Evolutionary conservation across 192 early-diverging fungal genomes (phyloP).

Genomic region (Backusella sp.): DNA sequence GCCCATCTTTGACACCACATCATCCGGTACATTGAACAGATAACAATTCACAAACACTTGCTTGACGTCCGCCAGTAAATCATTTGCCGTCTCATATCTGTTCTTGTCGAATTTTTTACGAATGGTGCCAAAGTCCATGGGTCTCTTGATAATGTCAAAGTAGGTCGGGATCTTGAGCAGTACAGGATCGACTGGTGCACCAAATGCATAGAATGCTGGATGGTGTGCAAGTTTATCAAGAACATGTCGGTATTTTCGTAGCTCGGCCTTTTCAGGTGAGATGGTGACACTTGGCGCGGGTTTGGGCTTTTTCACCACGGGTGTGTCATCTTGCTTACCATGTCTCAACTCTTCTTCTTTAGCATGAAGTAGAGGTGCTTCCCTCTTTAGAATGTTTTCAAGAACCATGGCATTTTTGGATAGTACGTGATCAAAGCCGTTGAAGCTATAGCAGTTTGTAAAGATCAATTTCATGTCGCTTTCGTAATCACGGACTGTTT

Average conservation of each 20-base stretch:
- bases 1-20: slow-evolving; percentile 63
- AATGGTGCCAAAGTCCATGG: slow-evolving; percentile 86
- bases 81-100: slow-evolving; percentile 52
- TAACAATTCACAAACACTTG: slow-evolving; percentile 72
- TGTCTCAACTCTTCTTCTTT: slow-evolving; percentile 1
- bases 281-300: background rate
- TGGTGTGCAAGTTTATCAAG: slow-evolving; percentile 21
- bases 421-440: slow-evolving; percentile 57
- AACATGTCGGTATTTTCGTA: slow-evolving; percentile 29
- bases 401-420: slow-evolving; percentile 58
- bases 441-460: slow-evolving; percentile 73
- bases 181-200: slow-evolving; percentile 79
- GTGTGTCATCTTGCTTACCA: background rate
- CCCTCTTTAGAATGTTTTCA: slow-evolving; percentile 29
- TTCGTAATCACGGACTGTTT: slow-evolving; percentile 47
- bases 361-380: background rate
- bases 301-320: background rate
- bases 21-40: slow-evolving; percentile 60
- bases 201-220: slow-evolving; percentile 57
- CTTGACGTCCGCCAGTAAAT: slow-evolving; percentile 57
- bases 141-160: slow-evolving; percentile 62
- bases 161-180: slow-evolving; percentile 64
- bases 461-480: slow-evolving; percentile 63
- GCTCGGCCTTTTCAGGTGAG: slow-evolving; percentile 4
- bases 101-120: slow-evolving; percentile 62